A percentile compares a stretch with the other conserved stretches of the same genome.
These are phyloP conservation scores for Ustilago sp. DNA, from an alignment of 1,284 basidiomycete genomes.

Conservation along the genomic window DNA sequence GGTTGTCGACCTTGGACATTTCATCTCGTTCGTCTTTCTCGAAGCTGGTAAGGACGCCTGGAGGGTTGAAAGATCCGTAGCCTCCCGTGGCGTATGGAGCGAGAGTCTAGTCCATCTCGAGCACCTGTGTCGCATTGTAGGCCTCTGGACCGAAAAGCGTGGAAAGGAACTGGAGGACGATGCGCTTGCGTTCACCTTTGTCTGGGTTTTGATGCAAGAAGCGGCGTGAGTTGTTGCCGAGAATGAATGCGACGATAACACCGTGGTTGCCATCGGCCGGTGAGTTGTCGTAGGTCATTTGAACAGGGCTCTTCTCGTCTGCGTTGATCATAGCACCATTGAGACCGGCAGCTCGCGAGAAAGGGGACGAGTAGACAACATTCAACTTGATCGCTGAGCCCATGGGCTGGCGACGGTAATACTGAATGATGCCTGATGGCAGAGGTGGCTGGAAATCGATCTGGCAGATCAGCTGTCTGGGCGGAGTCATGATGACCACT, in stretches of 20 bases:
- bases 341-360: constrained; percentile 41
- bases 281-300: constrained; percentile 52
- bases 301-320: constrained; percentile 35
- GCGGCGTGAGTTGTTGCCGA: constrained; percentile 46
- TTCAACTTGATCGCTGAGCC: constrained; percentile 51
- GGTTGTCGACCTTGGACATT: constrained; percentile 35
- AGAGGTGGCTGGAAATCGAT: constrained; percentile 45
- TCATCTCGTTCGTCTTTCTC: constrained; percentile 36
- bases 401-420: constrained; percentile 53
- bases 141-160: constrained; percentile 34
- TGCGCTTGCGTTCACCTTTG: constrained; percentile 15
- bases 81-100: constrained; percentile 42
- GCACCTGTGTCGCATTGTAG: constrained; percentile 20
- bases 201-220: constrained; percentile 34
- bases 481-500: constrained; percentile 38
- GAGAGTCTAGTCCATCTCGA: constrained; percentile 45
- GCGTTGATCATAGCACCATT: constrained; percentile 47
- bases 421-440: constrained; percentile 40
- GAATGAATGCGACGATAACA: constrained; percentile 40
- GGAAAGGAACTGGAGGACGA: constrained; percentile 31
- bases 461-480: constrained; percentile 39
- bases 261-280: constrained; percentile 32
- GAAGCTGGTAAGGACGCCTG: constrained; percentile 44
- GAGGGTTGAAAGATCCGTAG: constrained; percentile 45
- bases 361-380: constrained; percentile 41